Evolutionary conservation across 257 asterid species (phyloP).

Genomic region (Nicotiana tabacum): DNA sequence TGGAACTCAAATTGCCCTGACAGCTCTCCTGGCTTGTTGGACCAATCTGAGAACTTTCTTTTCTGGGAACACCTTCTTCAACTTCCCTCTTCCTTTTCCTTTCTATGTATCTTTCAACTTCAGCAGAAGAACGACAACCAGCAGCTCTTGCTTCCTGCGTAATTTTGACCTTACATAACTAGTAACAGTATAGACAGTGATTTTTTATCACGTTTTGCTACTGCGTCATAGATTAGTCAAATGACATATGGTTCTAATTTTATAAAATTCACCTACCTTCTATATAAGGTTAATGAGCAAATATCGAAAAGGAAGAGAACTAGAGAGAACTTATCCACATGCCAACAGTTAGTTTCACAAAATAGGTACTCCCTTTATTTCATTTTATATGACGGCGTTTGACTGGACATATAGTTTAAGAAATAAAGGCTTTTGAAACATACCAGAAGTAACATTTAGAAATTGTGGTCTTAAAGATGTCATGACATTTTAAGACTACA

Average conservation of each 20-base stretch:
- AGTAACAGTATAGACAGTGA: not conserved
- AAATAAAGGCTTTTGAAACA: too few species aligned
- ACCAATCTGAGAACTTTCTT: constrained; percentile 51
- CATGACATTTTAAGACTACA: not conserved
- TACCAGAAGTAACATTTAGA: too few species aligned
- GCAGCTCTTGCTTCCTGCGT: constrained; percentile 77
- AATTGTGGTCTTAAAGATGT: not conserved
- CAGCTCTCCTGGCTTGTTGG: constrained; percentile 49
- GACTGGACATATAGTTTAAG: not conserved
- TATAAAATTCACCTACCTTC: not conserved
- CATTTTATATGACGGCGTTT: not conserved
- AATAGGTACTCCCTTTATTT: not conserved
- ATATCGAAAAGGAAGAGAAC: not conserved
- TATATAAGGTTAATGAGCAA: not conserved
- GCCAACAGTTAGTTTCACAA: not conserved
- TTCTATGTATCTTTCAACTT: constrained; percentile 65
- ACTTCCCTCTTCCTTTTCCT: constrained; percentile 47
- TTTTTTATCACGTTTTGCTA: not conserved
- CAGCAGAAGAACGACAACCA: constrained; percentile 64
- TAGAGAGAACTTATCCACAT: not conserved
- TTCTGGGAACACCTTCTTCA: constrained; percentile 41
- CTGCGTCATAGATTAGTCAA: not conserved
- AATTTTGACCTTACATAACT: not conserved
- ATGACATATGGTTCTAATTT: not conserved
- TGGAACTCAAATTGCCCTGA: constrained; percentile 36